Percentiles rank a stretch among this genome's conserved stretches.
phyloP scores from a whole-genome alignment of 441 rosid genomes.

The Cnidoscolus chayamansa region DNA sequence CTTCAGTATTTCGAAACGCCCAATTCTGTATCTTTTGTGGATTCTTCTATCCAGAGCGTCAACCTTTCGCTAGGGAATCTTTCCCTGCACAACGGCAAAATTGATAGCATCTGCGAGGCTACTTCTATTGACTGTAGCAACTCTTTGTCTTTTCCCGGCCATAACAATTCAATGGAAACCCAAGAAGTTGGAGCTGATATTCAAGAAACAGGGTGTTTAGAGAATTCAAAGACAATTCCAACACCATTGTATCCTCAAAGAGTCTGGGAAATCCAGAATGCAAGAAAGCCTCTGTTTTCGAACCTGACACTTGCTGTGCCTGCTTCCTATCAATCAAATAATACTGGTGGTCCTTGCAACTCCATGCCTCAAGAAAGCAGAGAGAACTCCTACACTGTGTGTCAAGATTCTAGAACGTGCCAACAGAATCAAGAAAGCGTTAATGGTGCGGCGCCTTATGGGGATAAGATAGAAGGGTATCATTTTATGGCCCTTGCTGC shows the following conservation, averaged over 20 bases:
- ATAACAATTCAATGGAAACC: background rate
- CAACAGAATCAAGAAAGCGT: background rate
- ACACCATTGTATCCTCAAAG: background rate
- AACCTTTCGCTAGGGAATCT: constrained; percentile 1
- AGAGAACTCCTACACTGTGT: no score
- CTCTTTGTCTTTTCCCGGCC: background rate
- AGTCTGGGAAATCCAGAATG: background rate
- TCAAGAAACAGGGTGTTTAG: background rate
- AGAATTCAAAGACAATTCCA: background rate
- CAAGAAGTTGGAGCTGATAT: background rate
- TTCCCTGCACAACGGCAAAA: background rate
- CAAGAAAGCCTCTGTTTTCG: background rate
- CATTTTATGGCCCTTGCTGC: background rate
- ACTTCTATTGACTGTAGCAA: background rate
- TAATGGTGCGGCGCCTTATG: background rate
- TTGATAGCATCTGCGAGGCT: background rate
- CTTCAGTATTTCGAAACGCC: background rate
- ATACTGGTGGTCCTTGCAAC: background rate
- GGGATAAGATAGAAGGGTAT: no score
- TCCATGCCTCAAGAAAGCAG: background rate
- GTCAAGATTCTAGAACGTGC: background rate
- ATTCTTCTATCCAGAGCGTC: background rate
- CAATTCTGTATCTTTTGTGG: background rate
- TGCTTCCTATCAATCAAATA: background rate
- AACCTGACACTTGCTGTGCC: background rate